Base-by-base conservation (phyloP, 192 early-diverging fungal species). In the Entrophospora sp. region DNA sequence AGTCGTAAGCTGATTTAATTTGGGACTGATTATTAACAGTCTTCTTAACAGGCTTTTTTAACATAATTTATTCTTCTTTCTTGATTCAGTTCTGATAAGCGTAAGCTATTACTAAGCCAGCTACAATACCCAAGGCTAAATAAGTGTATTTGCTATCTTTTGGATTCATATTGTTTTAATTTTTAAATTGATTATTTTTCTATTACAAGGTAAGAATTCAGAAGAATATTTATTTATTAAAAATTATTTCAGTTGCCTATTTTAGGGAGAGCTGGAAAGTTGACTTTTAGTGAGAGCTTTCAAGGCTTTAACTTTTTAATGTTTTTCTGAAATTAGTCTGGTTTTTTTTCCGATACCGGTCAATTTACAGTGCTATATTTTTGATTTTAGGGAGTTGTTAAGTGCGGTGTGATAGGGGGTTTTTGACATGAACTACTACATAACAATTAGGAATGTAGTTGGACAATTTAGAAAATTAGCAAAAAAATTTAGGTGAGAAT, bases 101-200 rank as follows among this genome's bases (percentile, higher is more conserved):
- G 24, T 51, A 51, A 51, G 48, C 48, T 2, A 24, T 2, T 7
- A 20, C 48, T 3, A 51, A 8, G 4, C 48, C 48, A 2, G 48
- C 48, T 2, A 51, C 48, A 6, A 51, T 51, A 18, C 48, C 48
- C 14, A 51, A 2, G 28, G 48, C 48, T 30, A 51, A 51, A 30
- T 51, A 51, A 18, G 48, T 51, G 24, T 27, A 27, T 51, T 51
- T 51, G 28, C 3, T 8, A 22, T 51, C 48, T 51, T 51, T n/a
- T 9, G 7, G 7, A 20, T 20, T 14, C 48, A 49, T 49, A 24
- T 14, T 49, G n/a, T 49, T 20, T 49, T 22, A 6, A 10, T 9
- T 49, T 49, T 49, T 49, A n/a, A 49, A 20, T 49, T 49, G 18
- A 49, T n/a, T 49, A n/a, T 9, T 49, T 49, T 49, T 49, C 48